Evolutionary conservation across 495 filamentous ascomycete genomes (phyloP).

Genomic region (Lophium mytilinum): DNA sequence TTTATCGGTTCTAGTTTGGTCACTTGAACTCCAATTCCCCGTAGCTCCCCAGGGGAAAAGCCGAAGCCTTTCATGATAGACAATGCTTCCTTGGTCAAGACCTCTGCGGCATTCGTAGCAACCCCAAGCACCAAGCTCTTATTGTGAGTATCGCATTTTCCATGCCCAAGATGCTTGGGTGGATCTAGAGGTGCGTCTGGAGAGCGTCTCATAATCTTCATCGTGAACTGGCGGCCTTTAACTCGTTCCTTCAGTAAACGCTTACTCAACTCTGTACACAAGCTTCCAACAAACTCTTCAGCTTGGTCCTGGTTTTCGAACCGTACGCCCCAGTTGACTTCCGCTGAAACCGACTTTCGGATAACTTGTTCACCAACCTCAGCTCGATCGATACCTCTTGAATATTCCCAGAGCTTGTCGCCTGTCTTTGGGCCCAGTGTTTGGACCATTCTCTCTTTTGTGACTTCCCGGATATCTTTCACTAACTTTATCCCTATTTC

Average conservation of each 20-base stretch:
- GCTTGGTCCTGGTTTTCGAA: constrained; percentile 85
- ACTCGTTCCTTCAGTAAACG: constrained; percentile 73
- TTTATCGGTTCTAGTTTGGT: constrained; percentile 81
- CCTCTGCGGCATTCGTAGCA: constrained; percentile 62
- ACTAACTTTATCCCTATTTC: constrained; percentile 78
- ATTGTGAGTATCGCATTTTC: constrained; percentile 87
- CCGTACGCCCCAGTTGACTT: constrained; percentile 96
- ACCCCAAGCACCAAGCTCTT: constrained; percentile 77
- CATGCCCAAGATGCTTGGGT: constrained; percentile 89
- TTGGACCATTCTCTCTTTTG: constrained; percentile 64
- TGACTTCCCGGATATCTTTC: constrained; percentile 65
- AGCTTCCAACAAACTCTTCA: constrained; percentile 75
- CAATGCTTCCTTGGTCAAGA: constrained; percentile 70
- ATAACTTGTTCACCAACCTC: constrained; percentile 77
- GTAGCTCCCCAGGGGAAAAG: constrained; percentile 80
- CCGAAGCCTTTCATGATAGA: constrained; percentile 72
- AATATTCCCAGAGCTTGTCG: constrained; percentile 82
- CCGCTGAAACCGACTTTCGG: constrained; percentile 87
- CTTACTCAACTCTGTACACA: constrained; percentile 75
- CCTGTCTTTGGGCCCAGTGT: constrained; percentile 85
- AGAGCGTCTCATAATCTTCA: constrained; percentile 87
- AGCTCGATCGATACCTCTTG: constrained; percentile 75
- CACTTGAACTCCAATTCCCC: constrained; percentile 86
- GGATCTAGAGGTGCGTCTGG: constrained; percentile 84
- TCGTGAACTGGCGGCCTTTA: constrained; percentile 76